These are phyloP conservation scores for Limonomyces culmigenus DNA, from an alignment of 1,284 basidiomycete species.

Conservation along the genomic window DNA sequence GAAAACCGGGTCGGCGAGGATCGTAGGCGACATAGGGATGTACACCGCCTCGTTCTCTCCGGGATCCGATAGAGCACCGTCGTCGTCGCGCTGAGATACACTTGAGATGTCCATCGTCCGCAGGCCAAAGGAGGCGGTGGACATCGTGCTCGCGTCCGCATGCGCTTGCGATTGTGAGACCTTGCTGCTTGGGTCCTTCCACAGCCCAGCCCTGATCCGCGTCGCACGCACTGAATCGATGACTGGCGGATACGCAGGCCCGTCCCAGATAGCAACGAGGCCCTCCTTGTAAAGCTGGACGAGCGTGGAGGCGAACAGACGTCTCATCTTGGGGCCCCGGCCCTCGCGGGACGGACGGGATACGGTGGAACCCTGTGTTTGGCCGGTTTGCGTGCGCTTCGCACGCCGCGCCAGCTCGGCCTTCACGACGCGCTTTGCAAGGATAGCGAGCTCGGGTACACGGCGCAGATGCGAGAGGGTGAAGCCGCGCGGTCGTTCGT, in stretches of 20 bases:
- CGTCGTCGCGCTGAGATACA: slow-evolving; percentile 14
- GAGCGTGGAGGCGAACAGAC: slow-evolving; percentile 44
- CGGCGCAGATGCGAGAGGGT: slow-evolving; percentile 57
- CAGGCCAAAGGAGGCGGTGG: too few relatives aligned
- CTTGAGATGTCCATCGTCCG: not conserved
- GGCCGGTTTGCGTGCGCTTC: not conserved
- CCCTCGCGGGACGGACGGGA: too few relatives aligned
- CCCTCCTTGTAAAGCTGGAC: slow-evolving; percentile 49
- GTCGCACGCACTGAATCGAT: too few relatives aligned
- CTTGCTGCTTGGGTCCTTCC: not conserved
- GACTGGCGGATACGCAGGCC: slow-evolving; percentile 21
- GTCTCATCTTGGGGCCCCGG: slow-evolving; percentile 23
- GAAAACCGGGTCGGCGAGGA: slow-evolving; percentile 30
- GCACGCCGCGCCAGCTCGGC: slow-evolving; percentile 21
- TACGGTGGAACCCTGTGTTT: too few relatives aligned
- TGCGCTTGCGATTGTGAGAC: too few relatives aligned
- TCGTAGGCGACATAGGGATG: slow-evolving; percentile 33
- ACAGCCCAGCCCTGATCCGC: slow-evolving; percentile 3
- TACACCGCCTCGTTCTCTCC: slow-evolving; percentile 42
- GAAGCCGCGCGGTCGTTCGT: slow-evolving; percentile 27
- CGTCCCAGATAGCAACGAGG: slow-evolving; percentile 49
- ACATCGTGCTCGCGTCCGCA: too few relatives aligned
- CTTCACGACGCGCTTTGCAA: slow-evolving; percentile 42
- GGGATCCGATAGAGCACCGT: slow-evolving; percentile 42
- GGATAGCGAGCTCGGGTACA: slow-evolving; percentile 45